A percentile compares a stretch with the other conserved stretches of the same genome.
Evolutionary conservation across 768 basidiomycete species (phyloP).

Genomic region (Dendrothele bispora): DNA sequence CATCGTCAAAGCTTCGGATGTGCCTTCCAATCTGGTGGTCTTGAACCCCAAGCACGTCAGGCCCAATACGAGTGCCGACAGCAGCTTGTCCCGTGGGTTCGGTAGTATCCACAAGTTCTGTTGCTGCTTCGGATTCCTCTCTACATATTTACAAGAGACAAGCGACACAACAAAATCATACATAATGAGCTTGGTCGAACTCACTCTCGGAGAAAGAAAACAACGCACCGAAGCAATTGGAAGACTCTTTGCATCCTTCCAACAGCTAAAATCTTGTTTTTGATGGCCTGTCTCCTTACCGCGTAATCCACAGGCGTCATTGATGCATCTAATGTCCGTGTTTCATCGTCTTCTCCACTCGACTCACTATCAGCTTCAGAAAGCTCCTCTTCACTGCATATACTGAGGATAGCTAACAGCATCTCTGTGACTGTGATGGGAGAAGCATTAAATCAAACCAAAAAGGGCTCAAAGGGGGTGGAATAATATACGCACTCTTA

Average conservation of each 20-base stretch:
- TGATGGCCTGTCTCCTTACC: constrained; percentile 75
- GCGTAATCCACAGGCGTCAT: constrained; percentile 39
- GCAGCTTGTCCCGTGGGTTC: constrained; percentile 22
- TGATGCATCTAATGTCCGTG: constrained; percentile 26
- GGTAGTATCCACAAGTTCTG: constrained; percentile 53
- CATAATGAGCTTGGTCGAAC: not conserved
- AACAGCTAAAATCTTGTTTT: constrained; percentile 92
- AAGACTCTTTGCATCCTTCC: constrained; percentile 91
- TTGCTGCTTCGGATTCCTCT: constrained; percentile 77
- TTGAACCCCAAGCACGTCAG: constrained; percentile 63
- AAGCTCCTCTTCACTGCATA: constrained; percentile 93
- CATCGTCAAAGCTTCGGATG: constrained; percentile 75
- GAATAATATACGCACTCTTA: constrained; percentile 67
- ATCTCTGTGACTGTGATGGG: constrained; percentile 99
- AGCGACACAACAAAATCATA: not conserved
- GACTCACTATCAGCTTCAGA: constrained; percentile 49
- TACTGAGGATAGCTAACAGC: constrained; percentile 91
- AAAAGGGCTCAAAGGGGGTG: constrained; percentile 20
- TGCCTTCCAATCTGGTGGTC: constrained; percentile 56
- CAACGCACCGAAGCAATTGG: constrained; percentile 76
- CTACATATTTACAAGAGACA: constrained; percentile 31
- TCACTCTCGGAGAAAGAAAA: constrained; percentile 1
- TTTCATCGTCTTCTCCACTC: constrained; percentile 32
- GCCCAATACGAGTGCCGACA: constrained; percentile 31
- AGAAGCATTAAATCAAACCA: constrained; percentile 4